phyloP scores from a whole-genome alignment of 1,284 basidiomycete species.

The Fomitopsis betulina region DNA sequence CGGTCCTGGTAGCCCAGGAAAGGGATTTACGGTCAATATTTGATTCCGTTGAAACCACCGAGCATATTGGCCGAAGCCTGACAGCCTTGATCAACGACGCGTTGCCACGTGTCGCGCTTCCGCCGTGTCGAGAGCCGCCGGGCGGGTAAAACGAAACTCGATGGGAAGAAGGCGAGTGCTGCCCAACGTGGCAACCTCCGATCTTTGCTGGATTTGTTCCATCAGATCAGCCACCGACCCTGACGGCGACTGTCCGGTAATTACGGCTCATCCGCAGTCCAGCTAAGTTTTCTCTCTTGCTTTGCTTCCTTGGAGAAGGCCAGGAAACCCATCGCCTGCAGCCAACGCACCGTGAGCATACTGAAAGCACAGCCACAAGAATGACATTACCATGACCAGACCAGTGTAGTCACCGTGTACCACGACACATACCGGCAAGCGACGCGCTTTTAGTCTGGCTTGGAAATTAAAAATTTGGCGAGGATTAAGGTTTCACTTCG shows the following conservation, averaged over 20 bases:
- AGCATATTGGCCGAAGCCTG: conserved; percentile 12
- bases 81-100: conserved; percentile 11
- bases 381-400: not conserved
- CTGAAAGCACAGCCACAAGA: not conserved
- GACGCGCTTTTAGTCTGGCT: not conserved
- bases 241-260: conserved; percentile 12
- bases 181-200: conserved; percentile 6
- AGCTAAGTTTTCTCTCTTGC: not conserved
- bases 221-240: conserved; percentile 6
- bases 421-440: not conserved
- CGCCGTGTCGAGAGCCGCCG: conserved; percentile 13
- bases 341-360: not conserved
- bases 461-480: conserved; percentile 4
- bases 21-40: conserved; percentile 22
- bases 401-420: not conserved
- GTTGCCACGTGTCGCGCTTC: conserved; percentile 12
- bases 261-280: conserved; percentile 1
- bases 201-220: conserved; percentile 7
- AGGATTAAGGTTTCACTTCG: not conserved
- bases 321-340: not conserved
- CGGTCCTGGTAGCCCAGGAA: conserved; percentile 16
- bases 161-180: conserved; percentile 1
- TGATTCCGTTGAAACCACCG: conserved; percentile 27
- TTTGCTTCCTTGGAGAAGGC: not conserved
- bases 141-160: conserved; percentile 11